These are phyloP conservation scores for Globisporangium iwayamae DNA, from an alignment of 352 stramenopile species.

Conservation along the genomic window DNA sequence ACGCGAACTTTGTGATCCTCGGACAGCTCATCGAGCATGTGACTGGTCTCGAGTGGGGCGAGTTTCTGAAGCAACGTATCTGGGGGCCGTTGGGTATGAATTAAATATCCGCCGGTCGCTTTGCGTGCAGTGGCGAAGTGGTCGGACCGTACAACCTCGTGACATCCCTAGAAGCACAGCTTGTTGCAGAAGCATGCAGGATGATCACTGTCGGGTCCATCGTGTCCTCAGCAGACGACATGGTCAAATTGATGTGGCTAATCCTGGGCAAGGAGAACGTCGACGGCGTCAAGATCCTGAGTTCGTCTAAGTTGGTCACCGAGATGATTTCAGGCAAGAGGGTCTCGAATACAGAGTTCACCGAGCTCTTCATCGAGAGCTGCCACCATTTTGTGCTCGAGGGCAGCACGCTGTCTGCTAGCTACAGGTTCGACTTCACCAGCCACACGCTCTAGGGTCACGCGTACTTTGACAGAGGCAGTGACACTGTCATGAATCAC, in stretches of 20 bases:
- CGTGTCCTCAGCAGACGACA: constrained; percentile 48
- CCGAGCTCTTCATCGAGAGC: constrained; percentile 31
- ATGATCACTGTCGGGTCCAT: constrained; percentile 44
- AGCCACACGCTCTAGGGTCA: constrained; percentile 52
- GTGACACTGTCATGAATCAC: constrained; percentile 48
- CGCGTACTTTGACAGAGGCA: constrained; percentile 66
- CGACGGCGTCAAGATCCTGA: constrained; percentile 43
- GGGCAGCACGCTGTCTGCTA: constrained; percentile 44
- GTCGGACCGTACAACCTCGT: constrained; percentile 44
- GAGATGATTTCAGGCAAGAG: constrained; percentile 66
- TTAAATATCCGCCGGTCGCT: constrained; percentile 51
- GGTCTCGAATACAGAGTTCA: constrained; percentile 31
- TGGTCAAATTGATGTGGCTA: constrained; percentile 48
- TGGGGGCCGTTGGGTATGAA: constrained; percentile 59
- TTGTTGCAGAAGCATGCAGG: constrained; percentile 17
- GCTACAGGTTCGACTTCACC: constrained; percentile 66
- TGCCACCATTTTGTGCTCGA: constrained; percentile 46
- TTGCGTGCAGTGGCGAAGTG: constrained; percentile 36
- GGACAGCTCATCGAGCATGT: constrained; percentile 52
- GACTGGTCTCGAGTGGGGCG: constrained; percentile 39
- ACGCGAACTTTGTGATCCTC: constrained; percentile 57
- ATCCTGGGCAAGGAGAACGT: constrained; percentile 64
- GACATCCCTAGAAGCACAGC: constrained; percentile 26
- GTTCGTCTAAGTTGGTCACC: constrained; percentile 31
- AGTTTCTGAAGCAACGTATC: constrained; percentile 44